These are phyloP conservation scores for Asterella californica DNA, from an alignment of 225 moss, liverwort and hornwort genomes.

Conservation along the genomic window DNA sequence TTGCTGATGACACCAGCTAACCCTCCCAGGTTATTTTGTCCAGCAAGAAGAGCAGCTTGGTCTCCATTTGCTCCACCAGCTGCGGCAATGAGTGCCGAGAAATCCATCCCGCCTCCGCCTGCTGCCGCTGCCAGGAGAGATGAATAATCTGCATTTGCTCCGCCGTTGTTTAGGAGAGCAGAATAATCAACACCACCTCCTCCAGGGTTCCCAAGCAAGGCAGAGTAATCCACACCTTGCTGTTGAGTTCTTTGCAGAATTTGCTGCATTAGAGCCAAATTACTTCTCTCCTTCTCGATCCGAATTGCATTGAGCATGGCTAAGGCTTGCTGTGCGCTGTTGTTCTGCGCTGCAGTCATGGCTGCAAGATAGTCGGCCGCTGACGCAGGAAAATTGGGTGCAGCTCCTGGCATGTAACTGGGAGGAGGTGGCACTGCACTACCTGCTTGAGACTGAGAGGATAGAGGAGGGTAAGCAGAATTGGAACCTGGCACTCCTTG, in stretches of 20 bases:
- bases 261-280: constrained; percentile 2
- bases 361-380: constrained; percentile 4
- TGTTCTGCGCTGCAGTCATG: neutral
- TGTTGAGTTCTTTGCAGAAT: constrained; percentile 12
- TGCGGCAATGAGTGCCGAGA: neutral
- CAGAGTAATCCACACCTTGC: constrained; percentile 11
- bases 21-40: constrained; percentile 6
- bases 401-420: neutral
- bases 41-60: constrained; percentile 1
- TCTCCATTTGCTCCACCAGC: constrained; percentile 9
- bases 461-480: neutral
- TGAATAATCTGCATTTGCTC: neutral
- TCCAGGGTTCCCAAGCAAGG: neutral
- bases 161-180: neutral
- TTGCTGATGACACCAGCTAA: constrained; percentile 3
- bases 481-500: neutral
- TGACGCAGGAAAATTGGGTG: neutral
- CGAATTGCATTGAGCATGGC: constrained; percentile 3
- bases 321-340: neutral
- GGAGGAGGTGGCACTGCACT: neutral
- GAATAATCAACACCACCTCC: neutral
- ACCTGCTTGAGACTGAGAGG: neutral
- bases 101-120: constrained; percentile 4
- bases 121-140: constrained; percentile 1
- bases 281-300: constrained; percentile 12